A percentile compares a stretch with the other conserved stretches of the same genome.
These are phyloP conservation scores for Leucosporidium creatinivorum DNA, from an alignment of 768 basidiomycete genomes.

Conservation along the genomic window DNA sequence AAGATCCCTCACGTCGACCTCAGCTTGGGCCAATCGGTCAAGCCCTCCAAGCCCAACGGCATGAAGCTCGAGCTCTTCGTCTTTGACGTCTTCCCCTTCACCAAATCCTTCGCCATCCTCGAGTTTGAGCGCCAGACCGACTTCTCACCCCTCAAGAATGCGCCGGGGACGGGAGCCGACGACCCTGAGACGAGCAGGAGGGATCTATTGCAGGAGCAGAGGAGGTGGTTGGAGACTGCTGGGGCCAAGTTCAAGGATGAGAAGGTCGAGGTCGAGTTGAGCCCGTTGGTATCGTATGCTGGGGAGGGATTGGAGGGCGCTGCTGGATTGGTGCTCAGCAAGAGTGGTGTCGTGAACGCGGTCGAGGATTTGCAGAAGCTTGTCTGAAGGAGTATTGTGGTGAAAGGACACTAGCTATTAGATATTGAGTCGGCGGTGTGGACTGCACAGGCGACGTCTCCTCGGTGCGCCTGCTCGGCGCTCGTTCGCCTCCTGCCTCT, in stretches of 20 bases:
- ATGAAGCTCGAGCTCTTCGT: slow-evolving; percentile 99
- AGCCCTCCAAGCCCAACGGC: slow-evolving; percentile 86
- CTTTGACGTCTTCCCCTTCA: slow-evolving; percentile 78
- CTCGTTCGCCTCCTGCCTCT: too few species aligned
- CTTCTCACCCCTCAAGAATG: slow-evolving; percentile 96
- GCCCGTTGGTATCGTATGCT: slow-evolving; percentile 77
- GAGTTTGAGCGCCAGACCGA: slow-evolving; percentile 83
- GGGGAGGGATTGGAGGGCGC: slow-evolving; percentile 80
- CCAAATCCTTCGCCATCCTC: slow-evolving; percentile 66
- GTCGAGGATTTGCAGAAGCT: slow-evolving; percentile 55
- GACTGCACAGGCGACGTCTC: too few species aligned
- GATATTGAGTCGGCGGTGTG: too few species aligned
- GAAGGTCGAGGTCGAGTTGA: slow-evolving; percentile 80
- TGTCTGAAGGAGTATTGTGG: background rate
- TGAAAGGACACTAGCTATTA: too few species aligned
- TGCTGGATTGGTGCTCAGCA: slow-evolving; percentile 69
- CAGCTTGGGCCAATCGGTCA: slow-evolving; percentile 58
- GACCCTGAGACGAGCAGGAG: slow-evolving; percentile 82
- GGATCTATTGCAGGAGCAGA: slow-evolving; percentile 82
- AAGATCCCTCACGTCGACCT: slow-evolving; percentile 83
- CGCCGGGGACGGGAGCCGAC: slow-evolving; percentile 82
- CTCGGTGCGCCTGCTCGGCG: too few species aligned
- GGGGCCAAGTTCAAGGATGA: slow-evolving; percentile 62
- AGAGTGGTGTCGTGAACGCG: slow-evolving; percentile 60
- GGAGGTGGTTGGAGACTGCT: slow-evolving; percentile 67